Evolutionary conservation across 1,139 yeast species (phyloP), one percentile per base, ranked within the genome.

Genomic region (Fermentozyma sake): DNA sequence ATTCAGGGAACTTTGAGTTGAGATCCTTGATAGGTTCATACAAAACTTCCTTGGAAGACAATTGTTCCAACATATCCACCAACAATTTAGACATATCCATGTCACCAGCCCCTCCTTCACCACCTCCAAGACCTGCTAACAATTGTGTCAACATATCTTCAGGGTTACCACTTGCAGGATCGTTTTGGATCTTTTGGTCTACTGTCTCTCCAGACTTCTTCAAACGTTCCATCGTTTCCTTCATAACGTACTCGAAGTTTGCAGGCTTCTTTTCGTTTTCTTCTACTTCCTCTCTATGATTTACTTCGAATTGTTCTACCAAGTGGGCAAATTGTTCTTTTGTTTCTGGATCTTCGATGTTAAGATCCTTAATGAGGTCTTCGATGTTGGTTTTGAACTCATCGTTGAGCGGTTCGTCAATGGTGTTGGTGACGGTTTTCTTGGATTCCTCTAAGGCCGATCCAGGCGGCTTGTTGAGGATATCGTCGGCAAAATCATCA

Each of bases 1-100:
- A 82, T 11, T 54, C 71, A 3, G 85, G 84, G 48, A 76, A 79
- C 41, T 84, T 85, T 12, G 66, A 60, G 38, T 80, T 76, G 53
- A 89, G 68, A 36, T 86, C 95, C 46, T 79, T 82, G 58, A 91
- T 72, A 2, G 97, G 96, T 42, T 83, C 95, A 50, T 85, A 89
- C 26, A 91, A 66, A 16, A 89, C 85, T 33, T 81, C 93, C 51
- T 86, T 89, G 6, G 94, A 79, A 12, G 93, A 76, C 53, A 91
- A 70, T 51, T 86, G 93, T 36, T 79, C 81, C 46, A 91, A 68
- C 79, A 89, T 79, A 29, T 83, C 87, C 15, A 74, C 72, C 38
- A 89, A 65, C 24, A 89, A 64, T 37, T 77, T 76, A 29, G 82
- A 71, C 68, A 64, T 66, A 43, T 73, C 77, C 45, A 76, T 55